Base-by-base conservation (phyloP, 2,329 filamentous ascomycete species). In the Pseudogymnoascus sp. region DNA sequence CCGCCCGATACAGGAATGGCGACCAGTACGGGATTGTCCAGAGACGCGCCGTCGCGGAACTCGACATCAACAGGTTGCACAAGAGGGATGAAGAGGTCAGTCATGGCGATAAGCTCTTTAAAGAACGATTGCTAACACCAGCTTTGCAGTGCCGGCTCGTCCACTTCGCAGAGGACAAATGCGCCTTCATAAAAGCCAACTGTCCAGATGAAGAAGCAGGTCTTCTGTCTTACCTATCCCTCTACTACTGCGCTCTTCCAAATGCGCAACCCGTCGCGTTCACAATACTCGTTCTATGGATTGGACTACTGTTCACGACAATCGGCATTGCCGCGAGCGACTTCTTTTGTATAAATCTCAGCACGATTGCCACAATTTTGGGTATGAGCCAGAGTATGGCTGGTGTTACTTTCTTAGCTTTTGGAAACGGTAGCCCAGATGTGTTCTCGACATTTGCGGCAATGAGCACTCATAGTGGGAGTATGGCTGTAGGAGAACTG, bases 381-480 rank as follows among this genome's bases (percentile, higher is more conserved):
- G 93, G 93, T 19, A 88, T 99, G 79, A 97, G 93, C 75, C 93
- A 99, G 78, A 97, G 91, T 74, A 83, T 99, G 76, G 92, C 95
- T 0, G 95, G 95, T 36, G 96, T 99, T 28, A 99, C 95, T 0
- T 96, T 99, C 71, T 79, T 99, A 62, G 95, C 95, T 8, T 96
- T 99, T 76, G 95, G 95, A 68, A 99, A 99, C 79, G 95, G 95
- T 62, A 97, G 93, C 66, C 95, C 95, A 1, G 95, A 99, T 76
- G 93, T 99, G 53, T 99, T 99, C 76, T 97, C 93, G 68, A 99
- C 95, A 1, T 97, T 99, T 77, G 95, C 95, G 15, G 96, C 95
- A 69, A 97, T 99, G 91, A 88, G 87, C 71, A 96, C 93, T 23
- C 91, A 97, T 72, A 97, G 93, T 74, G 93, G 93, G n/a, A 96